A percentile compares a stretch with the other conserved stretches of the same genome.
phyloP scores from a whole-genome alignment of 2,329 filamentous ascomycete genomes.

The Raffaelea arxii region DNA sequence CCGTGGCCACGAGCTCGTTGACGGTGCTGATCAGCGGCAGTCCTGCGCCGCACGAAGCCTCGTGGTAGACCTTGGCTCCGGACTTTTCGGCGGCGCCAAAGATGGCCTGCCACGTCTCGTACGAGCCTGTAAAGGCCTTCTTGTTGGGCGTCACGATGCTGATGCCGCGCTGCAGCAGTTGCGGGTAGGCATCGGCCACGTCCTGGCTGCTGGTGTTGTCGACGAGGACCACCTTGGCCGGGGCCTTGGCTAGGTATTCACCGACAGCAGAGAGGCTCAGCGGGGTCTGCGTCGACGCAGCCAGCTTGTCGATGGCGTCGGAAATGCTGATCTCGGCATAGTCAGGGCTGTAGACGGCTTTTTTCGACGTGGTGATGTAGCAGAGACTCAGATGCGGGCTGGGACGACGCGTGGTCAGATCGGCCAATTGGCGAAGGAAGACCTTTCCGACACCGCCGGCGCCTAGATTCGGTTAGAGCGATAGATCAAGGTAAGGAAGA shows the following conservation, averaged over 20 bases:
- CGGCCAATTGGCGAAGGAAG: slow-evolving; percentile 75
- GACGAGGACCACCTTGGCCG: slow-evolving; percentile 71
- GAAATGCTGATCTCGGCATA: slow-evolving; percentile 50
- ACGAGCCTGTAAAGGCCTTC: slow-evolving; percentile 84
- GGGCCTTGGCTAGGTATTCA: slow-evolving; percentile 68
- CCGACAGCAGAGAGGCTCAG: slow-evolving; percentile 61
- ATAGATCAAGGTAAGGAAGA: background rate
- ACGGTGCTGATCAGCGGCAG: slow-evolving; percentile 89
- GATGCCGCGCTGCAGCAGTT: slow-evolving; percentile 71
- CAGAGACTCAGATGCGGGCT: slow-evolving; percentile 65
- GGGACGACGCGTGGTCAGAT: slow-evolving; percentile 55
- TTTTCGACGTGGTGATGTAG: slow-evolving; percentile 78
- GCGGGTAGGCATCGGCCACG: slow-evolving; percentile 73
- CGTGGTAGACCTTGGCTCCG: slow-evolving; percentile 83
- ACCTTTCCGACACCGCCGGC: slow-evolving; percentile 87
- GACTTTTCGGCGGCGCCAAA: slow-evolving; percentile 61
- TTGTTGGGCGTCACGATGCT: slow-evolving; percentile 96
- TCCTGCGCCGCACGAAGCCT: slow-evolving; percentile 88
- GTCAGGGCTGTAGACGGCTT: slow-evolving; percentile 65
- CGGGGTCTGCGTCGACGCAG: slow-evolving; percentile 53
- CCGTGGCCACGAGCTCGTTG: slow-evolving; percentile 88
- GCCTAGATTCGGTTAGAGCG: slow-evolving; percentile 40
- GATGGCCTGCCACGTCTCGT: slow-evolving; percentile 79
- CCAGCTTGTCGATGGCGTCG: slow-evolving; percentile 46
- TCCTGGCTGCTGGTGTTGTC: slow-evolving; percentile 93